Base-by-base conservation (phyloP, 768 basidiomycete genomes). In the Coprinellus micaceus region DNA sequence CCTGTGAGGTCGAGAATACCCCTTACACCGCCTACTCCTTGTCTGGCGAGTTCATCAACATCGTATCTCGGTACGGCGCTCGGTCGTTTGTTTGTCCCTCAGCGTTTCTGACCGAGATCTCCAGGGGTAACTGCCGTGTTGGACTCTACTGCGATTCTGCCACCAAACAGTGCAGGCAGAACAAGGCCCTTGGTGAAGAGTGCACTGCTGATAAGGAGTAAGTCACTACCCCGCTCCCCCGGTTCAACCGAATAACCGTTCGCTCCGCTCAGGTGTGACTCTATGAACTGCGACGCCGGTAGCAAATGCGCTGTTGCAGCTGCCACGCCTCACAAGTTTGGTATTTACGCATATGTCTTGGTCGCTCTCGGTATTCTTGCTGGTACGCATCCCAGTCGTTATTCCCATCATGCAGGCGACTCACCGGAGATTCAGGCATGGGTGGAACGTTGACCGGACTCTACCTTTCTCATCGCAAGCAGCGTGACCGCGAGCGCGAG, bases 121-220 rank as follows among this genome's bases (percentile, higher is more conserved):
- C 33, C 62, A 88, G 88, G 37, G 85, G 81, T 33, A 89, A 94
- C 68, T 96, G 93, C 64, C 76, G 69, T 17, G 67, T 82, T 17
- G 89, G 88, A 7, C 67, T 84, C 0, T 94, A 92, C 64, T 94
- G 93, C 63, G 91, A 94, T 64, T 76, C 85, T 10, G 65, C 74
- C 3, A 60, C 77, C 17, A 70, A 74, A 46, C 69, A 79, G 12
- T 94, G 93, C 69, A 71, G 84, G 64, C 72, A 77, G 52, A 74
- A 75, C 57, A 89, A 86, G 68, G 64, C 62, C 10, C 28, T 88
- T 1, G 86, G 85, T 6, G 82, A 67, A 24, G 55, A 78, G 1
- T 96, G 93, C 67, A 63, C 66, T 2, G 77, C 76, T 26, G 77
- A 77, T 64, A 77, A 78, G 68, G 77, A 79, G 80, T 80, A 55